Conservation (phyloP, 371 early-diverging fungal genomes). For the Funneliformis caledonium region DNA sequence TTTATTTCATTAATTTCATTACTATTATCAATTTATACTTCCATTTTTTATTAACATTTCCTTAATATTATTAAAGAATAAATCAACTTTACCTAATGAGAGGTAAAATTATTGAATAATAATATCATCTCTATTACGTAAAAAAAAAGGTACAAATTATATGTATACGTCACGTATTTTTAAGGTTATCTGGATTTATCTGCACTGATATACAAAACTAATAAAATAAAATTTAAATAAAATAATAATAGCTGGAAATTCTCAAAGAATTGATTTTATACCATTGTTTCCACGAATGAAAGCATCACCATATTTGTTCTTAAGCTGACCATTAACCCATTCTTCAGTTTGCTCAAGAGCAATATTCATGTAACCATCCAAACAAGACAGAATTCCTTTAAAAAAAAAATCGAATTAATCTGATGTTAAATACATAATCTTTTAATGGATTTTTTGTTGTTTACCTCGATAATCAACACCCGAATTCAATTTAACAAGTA, state of each 20-base stretch:
- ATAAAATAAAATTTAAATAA: background rate
- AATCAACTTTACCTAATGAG: no score
- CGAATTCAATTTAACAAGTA: slow-evolving; percentile 91
- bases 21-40: no score
- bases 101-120: background rate
- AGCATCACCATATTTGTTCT: slow-evolving; percentile 92
- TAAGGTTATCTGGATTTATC: slow-evolving; percentile 7
- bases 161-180: background rate
- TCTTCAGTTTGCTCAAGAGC: slow-evolving; percentile 96
- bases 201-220: slow-evolving; percentile 37
- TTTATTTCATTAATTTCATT: no score
- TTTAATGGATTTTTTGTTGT: background rate
- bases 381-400: slow-evolving; percentile 87
- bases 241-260: background rate
- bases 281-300: slow-evolving; percentile 98
- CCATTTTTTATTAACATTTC: no score
- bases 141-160: background rate
- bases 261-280: slow-evolving; percentile 45
- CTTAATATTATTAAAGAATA: no score
- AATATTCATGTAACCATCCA: slow-evolving; percentile 99
- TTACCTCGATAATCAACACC: slow-evolving; percentile 93
- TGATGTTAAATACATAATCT: background rate
- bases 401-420: background rate
- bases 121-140: background rate
- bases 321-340: slow-evolving; percentile 89